Evolutionary conservation across 1,139 yeast species (phyloP), one percentile per base, ranked within the genome.

Genomic region (Kazachstania sp.): DNA sequence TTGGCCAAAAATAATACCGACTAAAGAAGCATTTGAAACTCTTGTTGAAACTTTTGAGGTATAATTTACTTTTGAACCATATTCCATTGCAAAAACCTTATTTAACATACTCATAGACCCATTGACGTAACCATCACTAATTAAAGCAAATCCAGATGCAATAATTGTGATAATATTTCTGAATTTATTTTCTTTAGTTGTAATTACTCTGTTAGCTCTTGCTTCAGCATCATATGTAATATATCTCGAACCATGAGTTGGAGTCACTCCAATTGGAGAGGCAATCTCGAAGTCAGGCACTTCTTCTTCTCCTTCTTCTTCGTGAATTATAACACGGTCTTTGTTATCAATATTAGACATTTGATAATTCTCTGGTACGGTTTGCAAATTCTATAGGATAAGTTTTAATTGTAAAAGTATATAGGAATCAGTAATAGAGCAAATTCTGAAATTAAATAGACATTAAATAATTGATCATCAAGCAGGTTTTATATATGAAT

Each of bases 91-190:
- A 28, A 44, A 44, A 5, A 44, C 46, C 28, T 44, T 40, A 29
- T 44, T 44, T 12, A 44, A 35, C 46, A 44, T 44, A 39, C 46
- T 44, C 46, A 44, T 44, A 8, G 46, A 39, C 3, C 46, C 46
- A 29, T 44, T 44, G 7, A 44, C 43, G 28, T 44, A 44, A 28
- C 46, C 46, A 18, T 44, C 46, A 44, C 46, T 44, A 26, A 44
- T 44, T 34, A 44, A 34, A 19, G 46, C 46, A 28, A 44, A 44
- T 6, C 46, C 46, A 23, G 46, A 44, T 11, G 46, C 46, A 19
- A 44, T 44, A 13, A 44, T 44, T 11, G 46, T 44, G n/a, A 44
- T 39, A n/a, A 44, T 38, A 36, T 44, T 44, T 35, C 26, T 44
- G 31, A 40, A 39, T 34, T 44, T 44, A 18, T 31, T 31, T 3